These are phyloP conservation scores for Pythium guiyangense DNA, from an alignment of 352 stramenopile genomes.

Conservation along the genomic window DNA sequence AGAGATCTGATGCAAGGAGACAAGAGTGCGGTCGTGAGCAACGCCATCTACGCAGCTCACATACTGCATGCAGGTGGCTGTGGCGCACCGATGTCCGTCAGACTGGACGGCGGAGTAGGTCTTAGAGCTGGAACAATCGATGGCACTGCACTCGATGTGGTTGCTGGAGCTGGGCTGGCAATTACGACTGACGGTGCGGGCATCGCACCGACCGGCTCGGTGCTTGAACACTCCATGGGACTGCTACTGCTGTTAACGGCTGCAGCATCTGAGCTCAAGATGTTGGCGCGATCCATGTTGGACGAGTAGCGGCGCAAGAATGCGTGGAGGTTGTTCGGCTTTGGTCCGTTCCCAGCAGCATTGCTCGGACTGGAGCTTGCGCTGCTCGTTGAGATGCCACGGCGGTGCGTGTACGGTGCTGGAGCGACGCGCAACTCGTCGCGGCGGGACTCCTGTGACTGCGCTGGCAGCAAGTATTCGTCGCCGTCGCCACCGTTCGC, in stretches of 20 bases:
- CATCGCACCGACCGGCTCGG: neutral
- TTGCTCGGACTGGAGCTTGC: conserved; percentile 11
- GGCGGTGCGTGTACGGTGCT: conserved; percentile 3
- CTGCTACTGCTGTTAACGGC: neutral
- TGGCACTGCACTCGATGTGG: neutral
- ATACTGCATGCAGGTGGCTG: too few species aligned
- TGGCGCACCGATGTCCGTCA: conserved; percentile 7
- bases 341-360: conserved; percentile 7
- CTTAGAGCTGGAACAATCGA: neutral
- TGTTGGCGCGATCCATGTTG: conserved; percentile 41
- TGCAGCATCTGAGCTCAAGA: neutral
- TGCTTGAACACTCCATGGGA: neutral
- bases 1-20: conserved; percentile 1
- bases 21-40: neutral
- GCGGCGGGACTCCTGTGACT: conserved; percentile 7
- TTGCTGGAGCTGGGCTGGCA: neutral
- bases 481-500: conserved; percentile 9
- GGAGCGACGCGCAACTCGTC: conserved; percentile 2
- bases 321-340: conserved; percentile 61
- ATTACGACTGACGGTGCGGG: neutral
- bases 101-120: too few species aligned
- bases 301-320: conserved; percentile 63
- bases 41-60: too few species aligned
- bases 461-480: conserved; percentile 12
- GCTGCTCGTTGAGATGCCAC: neutral